Base-by-base conservation (phyloP, 805 yeast genomes). In the Kregervanrija delftensis region DNA sequence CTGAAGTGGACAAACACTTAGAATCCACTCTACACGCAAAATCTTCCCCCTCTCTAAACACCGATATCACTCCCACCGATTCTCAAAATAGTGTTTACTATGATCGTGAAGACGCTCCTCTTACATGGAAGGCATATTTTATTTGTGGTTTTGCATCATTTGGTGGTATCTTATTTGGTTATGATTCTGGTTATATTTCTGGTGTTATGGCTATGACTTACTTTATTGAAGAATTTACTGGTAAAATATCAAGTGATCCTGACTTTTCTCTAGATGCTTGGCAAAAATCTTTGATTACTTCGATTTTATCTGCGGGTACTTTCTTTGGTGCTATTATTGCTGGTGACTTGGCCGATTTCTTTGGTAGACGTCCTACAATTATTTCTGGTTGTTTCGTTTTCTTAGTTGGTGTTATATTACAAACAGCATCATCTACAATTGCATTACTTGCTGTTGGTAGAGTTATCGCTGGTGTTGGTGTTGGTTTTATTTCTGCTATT, bases 401-500 rank as follows among this genome's bases (percentile, higher is more conserved):
- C 56, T 64, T 64, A 49, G 54, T 68, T 39, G 81, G 81, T 37
- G 76, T 72, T 46, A 55, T 68, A 15, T 57, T 75, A 22, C 81
- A 76, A 58, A 63, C 65, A 28, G 66, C 73, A 8, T 60, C 75
- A 4, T 63, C 74, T 50, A 66, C 71, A 39, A 67, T 74, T 50
- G 62, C 71, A 8, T 61, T 79, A 14, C 59, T 81, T 14, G 74
- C 80, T 52, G 79, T 76, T 11, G 90, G 90, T 35, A 71, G 91
- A 57, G 74, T 75, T 17, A 66, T 85, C 49, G 79, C 86, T 31
- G 95, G 95, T 45, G 51, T 83, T 9, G 85, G 85, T 44, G 86
- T 86, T 47, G 95, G 95, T 53, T 77, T 79, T 47, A 71, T 84
- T 38, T 78, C 89, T 34, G 87, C 88, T 37, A 71, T 82, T 49